Evolutionary conservation across 768 basidiomycete genomes (phyloP).

Genomic region (Kwoniella bestiolae): DNA sequence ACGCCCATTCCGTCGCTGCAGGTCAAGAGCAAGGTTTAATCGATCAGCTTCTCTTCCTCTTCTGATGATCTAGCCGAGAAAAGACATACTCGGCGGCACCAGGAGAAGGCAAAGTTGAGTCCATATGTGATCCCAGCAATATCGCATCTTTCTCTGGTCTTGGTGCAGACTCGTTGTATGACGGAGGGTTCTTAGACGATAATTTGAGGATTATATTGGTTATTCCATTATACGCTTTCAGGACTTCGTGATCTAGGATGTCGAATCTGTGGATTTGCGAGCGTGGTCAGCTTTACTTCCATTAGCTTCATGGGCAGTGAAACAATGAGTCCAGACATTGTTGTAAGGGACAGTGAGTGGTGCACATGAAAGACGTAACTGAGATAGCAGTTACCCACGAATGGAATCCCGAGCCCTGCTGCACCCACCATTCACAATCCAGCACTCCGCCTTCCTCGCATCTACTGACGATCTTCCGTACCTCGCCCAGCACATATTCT

Average conservation of each 20-base stretch:
- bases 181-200: constrained; percentile 59
- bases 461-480: constrained; percentile 65
- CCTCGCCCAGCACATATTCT: constrained; percentile 74
- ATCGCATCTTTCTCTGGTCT: constrained; percentile 76
- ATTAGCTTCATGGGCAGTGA: too few species aligned
- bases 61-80: not conserved
- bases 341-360: too few species aligned
- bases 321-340: too few species aligned
- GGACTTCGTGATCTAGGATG: constrained; percentile 78
- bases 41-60: not conserved
- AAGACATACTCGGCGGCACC: constrained; percentile 57
- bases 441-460: constrained; percentile 72
- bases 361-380: too few species aligned
- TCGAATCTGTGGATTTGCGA: constrained; percentile 68
- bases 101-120: constrained; percentile 85
- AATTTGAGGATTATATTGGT: constrained; percentile 86
- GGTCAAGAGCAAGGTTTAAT: not conserved
- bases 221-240: constrained; percentile 85
- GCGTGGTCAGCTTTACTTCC: not conserved
- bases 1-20: constrained; percentile 81
- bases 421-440: constrained; percentile 90
- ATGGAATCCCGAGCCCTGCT: constrained; percentile 85
- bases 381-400: too few species aligned
- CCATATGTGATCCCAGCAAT: constrained; percentile 85
- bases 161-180: constrained; percentile 64